Percentiles rank a stretch among this genome's conserved stretches.
These are phyloP conservation scores for Irpex sp. DNA, from an alignment of 1,284 basidiomycete genomes.

Conservation along the genomic window DNA sequence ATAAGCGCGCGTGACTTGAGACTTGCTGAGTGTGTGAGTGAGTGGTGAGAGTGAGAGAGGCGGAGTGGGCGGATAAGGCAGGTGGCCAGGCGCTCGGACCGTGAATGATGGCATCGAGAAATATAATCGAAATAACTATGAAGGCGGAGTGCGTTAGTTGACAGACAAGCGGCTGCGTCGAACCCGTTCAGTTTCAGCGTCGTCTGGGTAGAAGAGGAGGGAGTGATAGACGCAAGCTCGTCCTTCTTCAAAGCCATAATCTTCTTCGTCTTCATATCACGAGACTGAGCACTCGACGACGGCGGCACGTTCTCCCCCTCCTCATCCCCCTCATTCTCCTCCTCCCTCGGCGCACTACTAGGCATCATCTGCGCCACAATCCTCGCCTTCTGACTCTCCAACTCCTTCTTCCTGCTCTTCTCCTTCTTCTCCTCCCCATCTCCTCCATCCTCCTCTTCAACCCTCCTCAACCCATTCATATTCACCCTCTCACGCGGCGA, in stretches of 20 bases:
- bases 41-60: too few relatives aligned
- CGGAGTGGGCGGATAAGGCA: too few relatives aligned
- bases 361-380: conserved; percentile 89
- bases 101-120: too few relatives aligned
- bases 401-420: conserved; percentile 57
- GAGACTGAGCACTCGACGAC: conserved; percentile 21
- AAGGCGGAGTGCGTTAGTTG: conserved; percentile 68
- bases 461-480: conserved; percentile 37
- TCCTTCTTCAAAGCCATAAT: conserved; percentile 12
- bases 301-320: too few relatives aligned
- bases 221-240: background rate
- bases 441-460: conserved; percentile 38
- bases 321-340: conserved; percentile 45
- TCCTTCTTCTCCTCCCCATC: conserved; percentile 24
- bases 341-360: conserved; percentile 23
- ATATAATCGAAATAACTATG: too few relatives aligned
- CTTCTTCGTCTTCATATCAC: conserved; percentile 22
- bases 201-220: too few relatives aligned
- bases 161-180: conserved; percentile 60
- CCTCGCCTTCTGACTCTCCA: conserved; percentile 82
- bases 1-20: too few relatives aligned
- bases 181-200: conserved; percentile 49
- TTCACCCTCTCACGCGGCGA: conserved; percentile 28
- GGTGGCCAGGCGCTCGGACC: too few relatives aligned
- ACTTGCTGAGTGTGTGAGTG: too few relatives aligned